Conservation (phyloP, 2,329 filamentous ascomycete genomes). For the Phaeosphaeria sp. region DNA sequence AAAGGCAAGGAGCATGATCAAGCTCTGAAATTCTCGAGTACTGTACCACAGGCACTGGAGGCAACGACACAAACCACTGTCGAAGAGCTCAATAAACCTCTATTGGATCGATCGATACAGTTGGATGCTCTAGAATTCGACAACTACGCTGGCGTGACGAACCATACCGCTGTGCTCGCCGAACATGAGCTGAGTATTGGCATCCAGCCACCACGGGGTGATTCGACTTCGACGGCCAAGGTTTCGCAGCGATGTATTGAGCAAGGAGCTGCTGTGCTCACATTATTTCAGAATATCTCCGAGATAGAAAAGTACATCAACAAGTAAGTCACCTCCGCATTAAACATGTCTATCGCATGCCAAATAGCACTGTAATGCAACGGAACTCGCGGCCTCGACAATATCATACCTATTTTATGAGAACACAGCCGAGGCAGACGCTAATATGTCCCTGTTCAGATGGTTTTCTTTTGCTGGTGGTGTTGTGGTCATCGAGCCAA, state of each 20-base stretch:
- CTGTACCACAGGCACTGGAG: not conserved
- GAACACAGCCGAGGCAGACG: not conserved
- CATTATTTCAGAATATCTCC: slow-evolving; percentile 33
- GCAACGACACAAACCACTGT: slow-evolving; percentile 13
- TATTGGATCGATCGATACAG: slow-evolving; percentile 14
- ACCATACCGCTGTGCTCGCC: slow-evolving; percentile 34
- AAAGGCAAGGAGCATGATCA: not conserved
- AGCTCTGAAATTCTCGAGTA: not conserved
- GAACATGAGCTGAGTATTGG: slow-evolving; percentile 38
- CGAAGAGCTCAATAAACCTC: slow-evolving; percentile 23
- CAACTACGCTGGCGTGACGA: slow-evolving; percentile 26
- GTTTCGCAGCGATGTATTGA: slow-evolving; percentile 33
- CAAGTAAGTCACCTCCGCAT: slow-evolving; percentile 9
- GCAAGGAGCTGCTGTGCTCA: slow-evolving; percentile 34
- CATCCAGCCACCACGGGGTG: slow-evolving; percentile 17
- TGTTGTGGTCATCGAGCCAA: slow-evolving; percentile 43
- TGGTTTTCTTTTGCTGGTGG: slow-evolving; percentile 40
- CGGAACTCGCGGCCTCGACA: no score
- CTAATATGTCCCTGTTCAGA: not conserved
- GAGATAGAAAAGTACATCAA: slow-evolving; percentile 39
- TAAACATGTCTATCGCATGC: not conserved
- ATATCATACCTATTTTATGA: not conserved
- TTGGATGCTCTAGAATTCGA: slow-evolving; percentile 15
- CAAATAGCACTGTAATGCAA: no score
- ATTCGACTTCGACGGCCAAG: not conserved